Base-by-base conservation (phyloP, 2,329 filamentous ascomycete species). In the Grosmannia huntii region DNA sequence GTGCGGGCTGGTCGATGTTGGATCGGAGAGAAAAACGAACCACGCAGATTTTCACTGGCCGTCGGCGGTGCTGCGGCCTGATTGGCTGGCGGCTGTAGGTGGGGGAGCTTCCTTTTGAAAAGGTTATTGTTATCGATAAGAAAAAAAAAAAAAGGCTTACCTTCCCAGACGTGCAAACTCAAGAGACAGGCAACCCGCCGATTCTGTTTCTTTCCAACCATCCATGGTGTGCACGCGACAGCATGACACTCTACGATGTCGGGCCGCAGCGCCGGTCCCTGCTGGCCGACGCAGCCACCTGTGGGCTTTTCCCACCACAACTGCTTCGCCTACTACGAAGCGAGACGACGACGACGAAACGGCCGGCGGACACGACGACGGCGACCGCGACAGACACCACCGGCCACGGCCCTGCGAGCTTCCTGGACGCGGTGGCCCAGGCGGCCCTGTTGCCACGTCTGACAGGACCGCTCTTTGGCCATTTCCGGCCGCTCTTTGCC, bases 401-500 rank as follows among this genome's bases (percentile, higher is more conserved):
- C 31, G 31, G 76, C 79, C 64, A 44, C 44, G 51, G 19, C 16
- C 3, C 52, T 3, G 27, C 57, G 3, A 78, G 80, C 67, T 85
- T 90, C 70, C 80, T 95, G 48, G 82, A 89, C 69, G 81, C 82
- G 64, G 75, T 95, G 66, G 81, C 88, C 64, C 75, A 79, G 65
- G 81, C 84, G 60, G 83, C 89, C 59, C 80, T 95, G 67, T 77
- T 83, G 78, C 62, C 87, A 65, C 75, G 76, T 72, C 79, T 83
- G 69, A 92, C 89, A 66, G 83, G 89, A 67, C 76, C 76, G 59
- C 75, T 96, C 67, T 90, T 94, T 67, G 75, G 81, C 63, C 80
- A 87, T 66, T 90, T 91, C 70, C 84, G 88, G 68, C 75, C 79
- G 61, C 73, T 91, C 48, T 89, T 94, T 66, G 82, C 89, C 65